Conservation (phyloP, 176 grass and related monocot genomes). For the Thalia dealbata region DNA sequence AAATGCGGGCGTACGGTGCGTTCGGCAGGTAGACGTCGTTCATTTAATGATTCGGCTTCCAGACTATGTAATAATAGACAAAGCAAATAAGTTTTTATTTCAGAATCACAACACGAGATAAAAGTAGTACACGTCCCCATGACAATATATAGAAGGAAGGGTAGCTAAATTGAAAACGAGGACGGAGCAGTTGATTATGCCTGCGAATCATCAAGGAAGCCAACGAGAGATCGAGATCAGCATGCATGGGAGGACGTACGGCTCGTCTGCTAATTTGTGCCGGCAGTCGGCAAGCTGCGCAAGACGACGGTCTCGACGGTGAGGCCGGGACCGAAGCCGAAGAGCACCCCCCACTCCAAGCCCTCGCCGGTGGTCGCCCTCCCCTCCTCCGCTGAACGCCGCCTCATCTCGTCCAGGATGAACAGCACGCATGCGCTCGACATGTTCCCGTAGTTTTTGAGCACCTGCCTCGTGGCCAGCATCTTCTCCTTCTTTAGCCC, state of each 20-base stretch:
- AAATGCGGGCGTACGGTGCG: no score
- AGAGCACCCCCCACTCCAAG: constrained; percentile 93
- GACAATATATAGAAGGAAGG: no score
- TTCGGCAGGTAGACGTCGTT: no score
- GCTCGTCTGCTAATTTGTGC: constrained; percentile 12
- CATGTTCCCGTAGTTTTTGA: constrained; percentile 81
- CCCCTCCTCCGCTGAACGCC: constrained; percentile 70
- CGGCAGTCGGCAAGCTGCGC: constrained; percentile 45
- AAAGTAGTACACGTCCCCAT: no score
- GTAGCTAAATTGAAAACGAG: no score
- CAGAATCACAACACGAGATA: no score
- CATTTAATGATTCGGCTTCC: no score
- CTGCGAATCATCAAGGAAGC: no score
- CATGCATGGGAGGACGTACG: constrained; percentile 26
- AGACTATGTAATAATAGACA: no score
- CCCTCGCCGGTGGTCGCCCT: constrained; percentile 67
- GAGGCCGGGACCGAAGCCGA: constrained; percentile 83
- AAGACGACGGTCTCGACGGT: constrained; percentile 88
- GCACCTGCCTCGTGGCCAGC: constrained; percentile 52
- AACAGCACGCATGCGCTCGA: constrained; percentile 85
- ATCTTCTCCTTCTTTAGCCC: constrained; percentile 50
- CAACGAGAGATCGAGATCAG: not conserved
- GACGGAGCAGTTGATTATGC: no score
- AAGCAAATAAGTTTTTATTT: no score
- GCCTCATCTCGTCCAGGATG: constrained; percentile 91